Conservation (phyloP, 2,329 filamentous ascomycete species). For the Tolypocladium cylindrosporum region DNA sequence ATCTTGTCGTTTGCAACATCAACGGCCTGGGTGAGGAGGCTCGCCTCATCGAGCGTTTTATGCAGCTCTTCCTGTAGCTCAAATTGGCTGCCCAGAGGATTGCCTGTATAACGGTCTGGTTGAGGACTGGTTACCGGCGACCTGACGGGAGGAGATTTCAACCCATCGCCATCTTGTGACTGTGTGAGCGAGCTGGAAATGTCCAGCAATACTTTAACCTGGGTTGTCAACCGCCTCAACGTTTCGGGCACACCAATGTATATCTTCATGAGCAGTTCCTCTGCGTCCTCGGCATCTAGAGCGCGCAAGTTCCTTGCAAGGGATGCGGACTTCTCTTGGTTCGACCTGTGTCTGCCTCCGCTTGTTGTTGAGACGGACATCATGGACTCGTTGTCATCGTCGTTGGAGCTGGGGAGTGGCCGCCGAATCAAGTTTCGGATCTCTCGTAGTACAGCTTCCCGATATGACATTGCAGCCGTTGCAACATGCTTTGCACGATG, state of each 20-base stretch:
- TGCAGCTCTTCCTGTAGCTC: conserved; percentile 66
- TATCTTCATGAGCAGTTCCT: conserved; percentile 69
- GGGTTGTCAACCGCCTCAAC: conserved; percentile 72
- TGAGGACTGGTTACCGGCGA: conserved; percentile 45
- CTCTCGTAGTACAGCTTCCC: conserved; percentile 75
- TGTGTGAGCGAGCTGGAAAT: conserved; percentile 67
- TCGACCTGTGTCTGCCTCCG: conserved; percentile 56
- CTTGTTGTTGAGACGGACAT: conserved; percentile 72
- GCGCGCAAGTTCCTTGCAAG: conserved; percentile 80
- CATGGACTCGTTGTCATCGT: conserved; percentile 87
- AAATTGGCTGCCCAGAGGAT: conserved; percentile 18
- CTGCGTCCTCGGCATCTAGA: conserved; percentile 74
- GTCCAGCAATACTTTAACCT: conserved; percentile 91
- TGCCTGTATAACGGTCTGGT: conserved; percentile 17
- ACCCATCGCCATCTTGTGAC: conserved; percentile 22
- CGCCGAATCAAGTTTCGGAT: conserved; percentile 76
- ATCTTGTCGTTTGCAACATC: conserved; percentile 72
- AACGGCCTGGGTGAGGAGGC: conserved; percentile 68
- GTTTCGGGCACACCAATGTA: conserved; percentile 86
- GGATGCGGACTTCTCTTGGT: conserved; percentile 83
- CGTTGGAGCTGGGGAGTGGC: conserved; percentile 82
- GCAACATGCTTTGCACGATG: conserved; percentile 71
- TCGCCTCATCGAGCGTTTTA: conserved; percentile 66
- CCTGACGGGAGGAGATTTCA: conserved; percentile 37
- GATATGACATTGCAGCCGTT: conserved; percentile 72